phyloP scores from a whole-genome alignment of 2,329 filamentous ascomycete species.

The Penicillium sp. region DNA sequence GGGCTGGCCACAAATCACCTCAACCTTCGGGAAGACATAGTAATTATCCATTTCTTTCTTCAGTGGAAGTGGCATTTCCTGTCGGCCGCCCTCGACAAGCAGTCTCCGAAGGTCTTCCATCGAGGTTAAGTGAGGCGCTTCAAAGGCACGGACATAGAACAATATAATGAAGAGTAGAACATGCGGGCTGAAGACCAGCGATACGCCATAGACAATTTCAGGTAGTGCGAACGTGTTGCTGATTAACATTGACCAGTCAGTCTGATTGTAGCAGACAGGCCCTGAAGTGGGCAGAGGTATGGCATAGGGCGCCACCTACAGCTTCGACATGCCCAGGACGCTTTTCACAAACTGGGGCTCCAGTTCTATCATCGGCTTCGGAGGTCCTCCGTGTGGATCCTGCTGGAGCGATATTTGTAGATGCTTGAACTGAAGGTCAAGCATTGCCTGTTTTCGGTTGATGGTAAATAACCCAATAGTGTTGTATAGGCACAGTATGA shows the following conservation, averaged over 20 bases:
- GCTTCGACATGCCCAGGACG: conserved; percentile 21
- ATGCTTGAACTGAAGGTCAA: conserved; percentile 22
- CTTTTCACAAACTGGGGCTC: conserved; percentile 23
- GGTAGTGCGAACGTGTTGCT: conserved; percentile 20
- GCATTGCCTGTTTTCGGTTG: conserved; percentile 18
- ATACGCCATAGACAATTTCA: conserved; percentile 21
- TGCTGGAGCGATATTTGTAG: conserved; percentile 19
- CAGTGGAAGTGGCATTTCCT: conserved; percentile 21
- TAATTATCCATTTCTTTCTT: conserved; percentile 23
- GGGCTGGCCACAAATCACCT: conserved; percentile 15
- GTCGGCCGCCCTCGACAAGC: conserved; percentile 13
- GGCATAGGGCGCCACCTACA: conserved; percentile 15
- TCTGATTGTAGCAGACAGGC: conserved; percentile 5
- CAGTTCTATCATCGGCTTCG: conserved; percentile 19
- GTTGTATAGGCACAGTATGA: conserved; percentile 24
- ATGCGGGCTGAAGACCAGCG: conserved; percentile 20
- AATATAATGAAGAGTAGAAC: conserved; percentile 24
- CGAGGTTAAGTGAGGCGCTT: conserved; percentile 18
- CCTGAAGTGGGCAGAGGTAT: too few relatives aligned
- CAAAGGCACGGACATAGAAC: conserved; percentile 23
- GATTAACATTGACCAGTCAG: conserved; percentile 8
- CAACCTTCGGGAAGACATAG: conserved; percentile 24
- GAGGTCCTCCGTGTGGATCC: conserved; percentile 18
- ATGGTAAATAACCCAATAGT: conserved; percentile 24
- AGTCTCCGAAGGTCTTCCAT: conserved; percentile 24